These are phyloP conservation scores for Triticum dicoccoides DNA, from an alignment of 176 grass and related monocot genomes.

Conservation along the genomic window DNA sequence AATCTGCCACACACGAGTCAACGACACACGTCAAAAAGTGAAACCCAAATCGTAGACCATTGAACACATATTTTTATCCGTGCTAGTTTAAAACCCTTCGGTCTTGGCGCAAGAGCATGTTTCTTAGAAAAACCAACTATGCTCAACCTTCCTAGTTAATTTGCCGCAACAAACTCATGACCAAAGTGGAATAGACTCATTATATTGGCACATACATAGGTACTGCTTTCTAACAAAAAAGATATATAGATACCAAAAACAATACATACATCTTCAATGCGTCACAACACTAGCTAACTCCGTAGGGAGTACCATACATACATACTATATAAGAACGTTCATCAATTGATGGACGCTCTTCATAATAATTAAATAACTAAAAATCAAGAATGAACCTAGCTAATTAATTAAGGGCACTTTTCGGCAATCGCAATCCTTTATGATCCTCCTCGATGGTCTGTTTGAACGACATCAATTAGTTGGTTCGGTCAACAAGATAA, in stretches of 20 bases:
- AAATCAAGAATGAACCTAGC: not conserved
- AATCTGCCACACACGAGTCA: no score
- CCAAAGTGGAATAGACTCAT: not conserved
- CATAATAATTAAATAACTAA: not conserved
- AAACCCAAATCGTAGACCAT: no score
- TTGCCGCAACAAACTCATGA: not conserved
- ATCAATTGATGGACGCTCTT: not conserved
- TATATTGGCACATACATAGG: not conserved
- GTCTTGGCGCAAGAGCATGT: no score
- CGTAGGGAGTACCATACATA: not conserved
- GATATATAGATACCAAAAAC: not conserved
- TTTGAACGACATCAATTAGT: not conserved
- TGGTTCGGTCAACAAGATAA: not conserved
- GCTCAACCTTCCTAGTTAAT: no score
- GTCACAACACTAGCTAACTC: not conserved
- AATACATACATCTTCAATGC: not conserved
- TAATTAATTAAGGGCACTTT: not conserved
- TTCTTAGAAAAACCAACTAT: no score
- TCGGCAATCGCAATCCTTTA: not conserved
- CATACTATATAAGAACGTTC: not conserved
- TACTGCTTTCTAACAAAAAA: not conserved
- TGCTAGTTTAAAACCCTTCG: no score
- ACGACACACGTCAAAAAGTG: no score
- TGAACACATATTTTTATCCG: no score
- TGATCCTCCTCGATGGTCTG: not conserved